Base-by-base conservation (phyloP, 2,329 filamentous ascomycete species). In the Aspergillus sp. region DNA sequence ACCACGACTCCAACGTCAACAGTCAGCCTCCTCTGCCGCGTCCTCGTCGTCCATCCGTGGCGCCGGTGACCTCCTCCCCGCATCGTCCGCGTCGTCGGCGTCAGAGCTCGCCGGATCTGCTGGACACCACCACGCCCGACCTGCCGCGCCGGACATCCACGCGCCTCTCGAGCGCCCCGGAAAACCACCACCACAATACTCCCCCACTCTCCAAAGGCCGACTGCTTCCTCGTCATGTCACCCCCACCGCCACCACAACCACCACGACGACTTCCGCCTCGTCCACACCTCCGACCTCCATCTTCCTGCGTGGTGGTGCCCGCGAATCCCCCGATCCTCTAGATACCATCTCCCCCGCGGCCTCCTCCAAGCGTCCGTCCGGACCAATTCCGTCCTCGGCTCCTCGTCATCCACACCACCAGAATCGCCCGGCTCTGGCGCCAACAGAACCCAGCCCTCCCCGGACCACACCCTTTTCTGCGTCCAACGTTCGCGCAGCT, bases 81-180 rank as follows among this genome's bases (percentile, higher is more conserved):
- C 6, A 40, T 49, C 34, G 56, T 13, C n/a, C 40, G 14, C 40
- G 53, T 48, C 58, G 51, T 48, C 63, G 64, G 49, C 65, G 65
- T 54, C 62, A 58, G 49, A 71, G 68, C 53, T 70, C 66, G 11
- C 67, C 67, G 14, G 69, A 69, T 50, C 64, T 66, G 13, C 60
- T 70, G 13, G 65, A 71, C 45, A 64, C 62, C 13, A 67, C 64
- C 31, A 62, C 56, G 13, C 41, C 54, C 20, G 20, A 45, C 7
- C 38, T 20, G 16, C 58, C 62, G 9, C 60, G 58, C 25, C 56
- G 52, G 45, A 49, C 55, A 38, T 58, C 57, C 20, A 46, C 54
- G 46, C 58, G 57, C 45, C 52, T 44, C 51, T 45, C 25, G 29
- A 20, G 6, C 45, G 16, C 19, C 45, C 49, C 52, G 43, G 45